These are phyloP conservation scores for Cyberlindnera americana DNA, from an alignment of 805 yeast species.

Conservation along the genomic window DNA sequence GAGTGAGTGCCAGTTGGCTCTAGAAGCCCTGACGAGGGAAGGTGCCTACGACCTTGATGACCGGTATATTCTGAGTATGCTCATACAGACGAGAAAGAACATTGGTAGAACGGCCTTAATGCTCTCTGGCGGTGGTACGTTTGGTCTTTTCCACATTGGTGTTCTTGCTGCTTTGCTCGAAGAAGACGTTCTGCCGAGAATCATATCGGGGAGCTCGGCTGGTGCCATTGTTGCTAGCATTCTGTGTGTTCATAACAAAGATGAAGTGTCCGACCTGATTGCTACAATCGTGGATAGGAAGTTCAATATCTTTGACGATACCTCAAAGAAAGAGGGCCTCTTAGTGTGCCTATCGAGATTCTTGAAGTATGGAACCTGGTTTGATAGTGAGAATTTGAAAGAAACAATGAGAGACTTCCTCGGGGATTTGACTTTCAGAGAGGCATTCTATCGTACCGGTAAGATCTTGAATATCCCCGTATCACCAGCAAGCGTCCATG, in stretches of 20 bases:
- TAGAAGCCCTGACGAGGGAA: slow-evolving; percentile 26
- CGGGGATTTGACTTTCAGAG: slow-evolving; percentile 90
- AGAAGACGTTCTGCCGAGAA: slow-evolving; percentile 72
- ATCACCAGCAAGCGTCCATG: slow-evolving; percentile 86
- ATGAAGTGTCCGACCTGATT: slow-evolving; percentile 59
- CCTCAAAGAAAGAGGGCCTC: slow-evolving; percentile 37
- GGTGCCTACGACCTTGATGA: slow-evolving; percentile 48
- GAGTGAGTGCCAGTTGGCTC: slow-evolving; percentile 62
- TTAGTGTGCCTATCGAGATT: slow-evolving; percentile 52
- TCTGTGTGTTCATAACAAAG: slow-evolving; percentile 73
- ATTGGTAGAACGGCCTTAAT: slow-evolving; percentile 93
- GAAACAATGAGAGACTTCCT: slow-evolving; percentile 72
- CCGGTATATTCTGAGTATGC: slow-evolving; percentile 65
- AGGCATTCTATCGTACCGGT: slow-evolving; percentile 92
- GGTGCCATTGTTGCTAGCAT: slow-evolving; percentile 94
- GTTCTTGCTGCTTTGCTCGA: slow-evolving; percentile 78
- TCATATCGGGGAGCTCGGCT: slow-evolving; percentile 91
- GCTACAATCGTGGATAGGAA: slow-evolving; percentile 40
- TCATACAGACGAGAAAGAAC: slow-evolving; percentile 83
- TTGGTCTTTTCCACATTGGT: slow-evolving; percentile 91
- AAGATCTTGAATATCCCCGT: slow-evolving; percentile 91
- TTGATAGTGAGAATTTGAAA: slow-evolving; percentile 69
- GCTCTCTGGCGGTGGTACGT: slow-evolving; percentile 94
- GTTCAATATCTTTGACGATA: slow-evolving; percentile 48
- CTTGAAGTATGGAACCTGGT: slow-evolving; percentile 85